phyloP scores from a whole-genome alignment of 1,284 basidiomycete species.

The Leccinum cinnamomeum region DNA sequence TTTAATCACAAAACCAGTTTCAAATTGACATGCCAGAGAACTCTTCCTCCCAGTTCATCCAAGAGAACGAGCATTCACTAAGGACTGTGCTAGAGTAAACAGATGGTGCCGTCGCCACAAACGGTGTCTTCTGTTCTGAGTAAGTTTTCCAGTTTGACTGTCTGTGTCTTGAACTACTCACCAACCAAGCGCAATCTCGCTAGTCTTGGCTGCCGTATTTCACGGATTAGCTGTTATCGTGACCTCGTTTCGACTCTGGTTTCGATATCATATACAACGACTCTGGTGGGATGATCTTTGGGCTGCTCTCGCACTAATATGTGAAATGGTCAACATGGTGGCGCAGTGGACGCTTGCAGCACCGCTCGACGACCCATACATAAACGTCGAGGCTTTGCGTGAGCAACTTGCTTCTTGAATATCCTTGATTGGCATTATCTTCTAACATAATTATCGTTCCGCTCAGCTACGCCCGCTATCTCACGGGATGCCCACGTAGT shows the following conservation, averaged over 20 bases:
- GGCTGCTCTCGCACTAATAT: conserved; percentile 23
- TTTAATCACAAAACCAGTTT: not conserved
- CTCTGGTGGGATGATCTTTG: conserved; percentile 35
- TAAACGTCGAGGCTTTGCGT: conserved; percentile 14
- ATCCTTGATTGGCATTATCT: not conserved
- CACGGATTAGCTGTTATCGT: conserved; percentile 20
- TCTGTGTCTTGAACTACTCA: not conserved
- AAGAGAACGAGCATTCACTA: not conserved
- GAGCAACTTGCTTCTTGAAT: conserved; percentile 1
- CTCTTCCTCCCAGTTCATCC: not conserved
- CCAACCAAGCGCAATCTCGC: not conserved
- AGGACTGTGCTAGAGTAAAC: not conserved
- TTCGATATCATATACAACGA: conserved; percentile 23
- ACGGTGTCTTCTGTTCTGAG: conserved; percentile 20
- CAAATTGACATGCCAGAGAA: not conserved
- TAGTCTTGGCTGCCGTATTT: conserved; percentile 24
- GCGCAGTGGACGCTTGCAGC: conserved; percentile 18
- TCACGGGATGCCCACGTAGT: conserved; percentile 23
- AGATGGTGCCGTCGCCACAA: conserved; percentile 16
- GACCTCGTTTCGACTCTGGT: conserved; percentile 32
- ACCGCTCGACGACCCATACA: conserved; percentile 20
- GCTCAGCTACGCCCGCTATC: conserved; percentile 13
- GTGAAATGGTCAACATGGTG: conserved; percentile 16
- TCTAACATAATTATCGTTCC: not conserved
- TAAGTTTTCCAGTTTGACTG: conserved; percentile 9